Conservation (phyloP, 768 basidiomycete genomes). For the Leccinum ochraceum region DNA sequence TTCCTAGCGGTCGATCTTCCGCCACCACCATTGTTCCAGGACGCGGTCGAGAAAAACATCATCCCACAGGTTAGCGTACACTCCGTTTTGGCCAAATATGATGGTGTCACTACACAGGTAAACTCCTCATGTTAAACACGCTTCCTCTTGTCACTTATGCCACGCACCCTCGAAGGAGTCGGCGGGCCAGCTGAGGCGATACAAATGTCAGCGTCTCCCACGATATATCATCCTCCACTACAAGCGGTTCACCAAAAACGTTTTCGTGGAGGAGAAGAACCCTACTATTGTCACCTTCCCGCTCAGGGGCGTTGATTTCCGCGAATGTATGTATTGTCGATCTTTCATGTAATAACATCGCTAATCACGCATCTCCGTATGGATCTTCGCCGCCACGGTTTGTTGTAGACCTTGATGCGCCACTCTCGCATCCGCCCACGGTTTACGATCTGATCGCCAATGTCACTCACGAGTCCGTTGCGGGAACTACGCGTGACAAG, state of each 20-base stretch:
- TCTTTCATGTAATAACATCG: constrained; percentile 22
- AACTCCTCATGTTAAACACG: constrained; percentile 28
- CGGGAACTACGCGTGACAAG: constrained; percentile 93
- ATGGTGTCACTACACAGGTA: constrained; percentile 88
- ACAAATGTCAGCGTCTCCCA: constrained; percentile 87
- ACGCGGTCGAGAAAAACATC: constrained; percentile 95
- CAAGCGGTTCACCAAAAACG: constrained; percentile 96
- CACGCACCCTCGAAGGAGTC: constrained; percentile 62
- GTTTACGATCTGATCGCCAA: constrained; percentile 95
- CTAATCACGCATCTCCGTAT: constrained; percentile 25
- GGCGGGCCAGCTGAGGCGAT: constrained; percentile 79
- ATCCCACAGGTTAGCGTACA: constrained; percentile 96
- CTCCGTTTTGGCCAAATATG: constrained; percentile 89
- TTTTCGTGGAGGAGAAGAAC: constrained; percentile 98
- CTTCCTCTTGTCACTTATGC: constrained; percentile 13
- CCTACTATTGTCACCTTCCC: constrained; percentile 99
- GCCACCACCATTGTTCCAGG: constrained; percentile 97
- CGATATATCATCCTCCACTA: constrained; percentile 93
- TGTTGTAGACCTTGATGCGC: constrained; percentile 73
- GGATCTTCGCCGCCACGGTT: constrained; percentile 24
- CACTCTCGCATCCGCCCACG: constrained; percentile 57
- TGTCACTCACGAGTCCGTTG: constrained; percentile 91
- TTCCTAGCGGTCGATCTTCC: constrained; percentile 96
- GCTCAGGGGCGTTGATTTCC: constrained; percentile 87
- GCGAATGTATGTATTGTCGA: constrained; percentile 69